phyloP scores from a whole-genome alignment of 352 stramenopile species.

The Phytophthora citrophthora region DNA sequence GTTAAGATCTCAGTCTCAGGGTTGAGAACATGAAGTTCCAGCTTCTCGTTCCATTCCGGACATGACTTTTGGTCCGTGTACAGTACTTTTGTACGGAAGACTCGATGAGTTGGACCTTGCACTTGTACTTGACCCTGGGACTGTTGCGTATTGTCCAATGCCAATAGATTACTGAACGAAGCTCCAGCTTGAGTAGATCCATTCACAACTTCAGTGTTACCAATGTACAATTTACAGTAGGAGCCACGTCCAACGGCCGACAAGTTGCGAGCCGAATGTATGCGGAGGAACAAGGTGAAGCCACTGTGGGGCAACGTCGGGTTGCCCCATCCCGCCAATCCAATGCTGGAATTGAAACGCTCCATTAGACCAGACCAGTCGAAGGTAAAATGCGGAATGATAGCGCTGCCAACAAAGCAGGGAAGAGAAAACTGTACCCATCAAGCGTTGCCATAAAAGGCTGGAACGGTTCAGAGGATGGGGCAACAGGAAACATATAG shows the following conservation, averaged over 20 bases:
- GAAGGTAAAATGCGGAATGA: constrained; percentile 28
- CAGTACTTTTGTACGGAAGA: constrained; percentile 65
- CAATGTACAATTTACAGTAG: constrained; percentile 76
- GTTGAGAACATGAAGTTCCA: constrained; percentile 61
- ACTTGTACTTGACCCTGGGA: constrained; percentile 1
- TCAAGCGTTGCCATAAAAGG: constrained; percentile 13
- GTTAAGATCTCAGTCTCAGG: constrained; percentile 62
- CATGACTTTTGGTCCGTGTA: constrained; percentile 44
- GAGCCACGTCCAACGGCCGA: constrained; percentile 46
- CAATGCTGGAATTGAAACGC: constrained; percentile 21
- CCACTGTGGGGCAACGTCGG: constrained; percentile 22
- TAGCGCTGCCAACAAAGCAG: no score
- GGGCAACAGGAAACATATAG: neutral
- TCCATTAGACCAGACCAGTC: constrained; percentile 18
- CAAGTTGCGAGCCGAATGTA: constrained; percentile 67
- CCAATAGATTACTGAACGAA: constrained; percentile 36
- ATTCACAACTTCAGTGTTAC: constrained; percentile 59
- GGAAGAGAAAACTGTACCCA: constrained; percentile 28
- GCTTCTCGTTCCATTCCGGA: constrained; percentile 80
- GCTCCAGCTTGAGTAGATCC: constrained; percentile 31
- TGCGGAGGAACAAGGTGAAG: constrained; percentile 67
- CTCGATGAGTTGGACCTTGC: constrained; percentile 36
- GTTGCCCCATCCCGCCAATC: constrained; percentile 31
- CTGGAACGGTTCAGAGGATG: constrained; percentile 3
- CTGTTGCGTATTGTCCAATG: neutral